Evolutionary conservation across 345 rosid genomes (phyloP).

Genomic region (Arabidopsis arenosa): DNA sequence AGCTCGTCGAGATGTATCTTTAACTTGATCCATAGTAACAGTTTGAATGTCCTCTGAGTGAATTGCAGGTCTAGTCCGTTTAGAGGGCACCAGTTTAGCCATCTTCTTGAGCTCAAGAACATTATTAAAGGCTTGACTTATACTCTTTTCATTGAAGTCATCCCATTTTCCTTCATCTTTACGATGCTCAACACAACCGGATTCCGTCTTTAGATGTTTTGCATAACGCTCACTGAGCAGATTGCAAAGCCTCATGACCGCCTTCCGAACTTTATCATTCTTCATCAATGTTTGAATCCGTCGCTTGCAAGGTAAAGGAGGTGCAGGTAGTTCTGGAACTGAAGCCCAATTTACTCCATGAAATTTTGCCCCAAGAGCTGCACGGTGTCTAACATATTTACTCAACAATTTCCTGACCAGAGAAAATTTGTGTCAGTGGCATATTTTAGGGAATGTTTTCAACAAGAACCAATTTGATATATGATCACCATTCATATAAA

Average conservation of each 20-base stretch:
- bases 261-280: conserved; percentile 63
- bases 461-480: conserved; percentile 2
- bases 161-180: conserved; percentile 74
- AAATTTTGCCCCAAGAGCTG: conserved; percentile 77
- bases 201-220: conserved; percentile 59
- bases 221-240: conserved; percentile 73
- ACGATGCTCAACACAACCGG: conserved; percentile 42
- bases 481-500: conserved; percentile 20
- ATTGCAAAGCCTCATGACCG: conserved; percentile 80
- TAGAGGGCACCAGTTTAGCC: conserved; percentile 62
- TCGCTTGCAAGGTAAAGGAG: conserved; percentile 65
- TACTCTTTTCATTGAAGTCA: conserved; percentile 65
- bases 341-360: conserved; percentile 79
- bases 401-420: conserved; percentile 75
- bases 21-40: conserved; percentile 47
- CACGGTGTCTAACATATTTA: conserved; percentile 73
- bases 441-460: conserved; percentile 9
- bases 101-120: conserved; percentile 71
- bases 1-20: conserved; percentile 52
- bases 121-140: conserved; percentile 66
- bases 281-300: conserved; percentile 66
- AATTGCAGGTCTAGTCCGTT: conserved; percentile 48
- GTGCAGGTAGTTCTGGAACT: conserved; percentile 72
- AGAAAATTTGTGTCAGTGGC: conserved; percentile 41
- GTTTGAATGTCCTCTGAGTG: conserved; percentile 46